Base-by-base conservation (phyloP, 2,329 filamentous ascomycete species). In the Laburnicola sp. region DNA sequence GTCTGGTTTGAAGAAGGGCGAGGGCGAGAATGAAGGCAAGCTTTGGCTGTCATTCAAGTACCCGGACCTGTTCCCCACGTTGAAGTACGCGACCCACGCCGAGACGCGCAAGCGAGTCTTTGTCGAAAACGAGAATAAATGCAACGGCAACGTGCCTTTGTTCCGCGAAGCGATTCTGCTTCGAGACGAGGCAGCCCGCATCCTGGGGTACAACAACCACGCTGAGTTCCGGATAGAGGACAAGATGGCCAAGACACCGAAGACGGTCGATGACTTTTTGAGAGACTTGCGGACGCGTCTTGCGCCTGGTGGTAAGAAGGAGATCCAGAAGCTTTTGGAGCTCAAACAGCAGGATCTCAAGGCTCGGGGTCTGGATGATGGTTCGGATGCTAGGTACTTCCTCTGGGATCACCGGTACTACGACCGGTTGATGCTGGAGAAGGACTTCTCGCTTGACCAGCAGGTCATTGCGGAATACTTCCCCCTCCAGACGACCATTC, bases 321-420 rank as follows among this genome's bases (percentile, higher is more conserved):
- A 94, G 73, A 83, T 85, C 36, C 77, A 81, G 38, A 84, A 86
- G 63, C 77, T 95, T n/a, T 79, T 87, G 55, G 81, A 84, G 57
- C 78, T 92, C 61, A 94, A 94, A 80, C 85, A 88, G 74, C 78
- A 81, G 48, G 86, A 91, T 59, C 78, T 83, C 47, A 80, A 84
- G 62, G 76, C 80, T 21, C 80, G 85, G 25, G 82, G 82, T 6
- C 62, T 85, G 6, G 67, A 70, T 5, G 67, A 73, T 39, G 74
- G 78, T 2, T 80, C 82, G 47, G 86, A 89, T 60, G 84, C 82
- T 42, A 84, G 85, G 60, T 91, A 92, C 71, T 93, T 89, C 71
- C 82, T 92, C 35, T 94, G 90, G 89, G 89, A 94, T 60, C 82
- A 88, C 66, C 80, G 87, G 36, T 94, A 85, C 74, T 94, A 93